phyloP scores from a whole-genome alignment of 106 monocot genomes.

The Amphibolis antarctica region DNA sequence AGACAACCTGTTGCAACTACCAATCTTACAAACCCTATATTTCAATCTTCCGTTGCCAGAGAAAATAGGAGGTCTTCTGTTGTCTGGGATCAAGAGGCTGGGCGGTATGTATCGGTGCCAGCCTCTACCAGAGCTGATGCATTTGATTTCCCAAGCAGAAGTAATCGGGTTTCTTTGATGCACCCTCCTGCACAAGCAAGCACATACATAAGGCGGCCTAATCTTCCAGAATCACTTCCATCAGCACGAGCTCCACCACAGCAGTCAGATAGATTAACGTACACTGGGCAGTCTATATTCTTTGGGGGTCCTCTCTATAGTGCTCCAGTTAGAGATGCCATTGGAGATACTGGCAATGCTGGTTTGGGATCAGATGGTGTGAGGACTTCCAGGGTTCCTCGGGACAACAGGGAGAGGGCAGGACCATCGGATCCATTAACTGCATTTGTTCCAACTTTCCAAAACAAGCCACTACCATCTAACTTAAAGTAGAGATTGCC shows the following conservation, averaged over 20 bases:
- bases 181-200: slow-evolving; percentile 24
- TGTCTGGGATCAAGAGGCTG: slow-evolving; percentile 95
- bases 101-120: slow-evolving; percentile 68
- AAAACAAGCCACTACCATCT: slow-evolving; percentile 28
- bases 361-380: slow-evolving; percentile 12
- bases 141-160: slow-evolving; percentile 13
- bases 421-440: slow-evolving; percentile 25
- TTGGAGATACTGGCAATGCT: slow-evolving; percentile 7
- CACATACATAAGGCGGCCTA: slow-evolving; percentile 18
- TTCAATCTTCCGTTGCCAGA: slow-evolving; percentile 40
- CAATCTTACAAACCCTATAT: slow-evolving; percentile 50
- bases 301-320: slow-evolving; percentile 80
- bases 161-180: slow-evolving; percentile 8
- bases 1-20: slow-evolving; percentile 24
- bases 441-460: slow-evolving; percentile 36
- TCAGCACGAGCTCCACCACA: slow-evolving; percentile 8
- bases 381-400: slow-evolving; percentile 14
- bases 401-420: slow-evolving; percentile 17
- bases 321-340: slow-evolving; percentile 21
- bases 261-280: slow-evolving; percentile 50
- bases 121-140: slow-evolving; percentile 27
- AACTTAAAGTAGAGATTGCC: slow-evolving; percentile 2
- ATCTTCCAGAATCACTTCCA: slow-evolving; percentile 10
- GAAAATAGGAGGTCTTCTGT: slow-evolving; percentile 60
- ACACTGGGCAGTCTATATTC: slow-evolving; percentile 86